A percentile compares a stretch with the other conserved stretches of the same genome.
Conservation (phyloP, 2,329 filamentous ascomycete species). For the Fusarium lateritium region DNA sequence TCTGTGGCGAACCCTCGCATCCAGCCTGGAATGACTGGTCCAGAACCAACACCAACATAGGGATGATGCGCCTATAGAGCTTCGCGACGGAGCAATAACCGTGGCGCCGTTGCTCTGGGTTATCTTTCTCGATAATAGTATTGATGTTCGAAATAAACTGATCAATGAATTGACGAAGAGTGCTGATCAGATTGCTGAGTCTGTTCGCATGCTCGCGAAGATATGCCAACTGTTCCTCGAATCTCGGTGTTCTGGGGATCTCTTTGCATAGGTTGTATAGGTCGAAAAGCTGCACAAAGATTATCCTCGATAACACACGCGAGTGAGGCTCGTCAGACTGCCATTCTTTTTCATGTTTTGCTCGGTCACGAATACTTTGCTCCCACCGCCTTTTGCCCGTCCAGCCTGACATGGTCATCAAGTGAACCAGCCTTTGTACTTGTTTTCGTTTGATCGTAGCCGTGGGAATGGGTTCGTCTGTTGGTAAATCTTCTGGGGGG, state of each 20-base stretch:
- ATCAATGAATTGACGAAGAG: constrained; percentile 24
- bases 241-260: constrained; percentile 27
- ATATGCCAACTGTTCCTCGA: constrained; percentile 36
- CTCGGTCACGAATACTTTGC: constrained; percentile 1
- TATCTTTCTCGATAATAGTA: background rate
- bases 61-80: constrained; percentile 44
- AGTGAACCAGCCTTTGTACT: constrained; percentile 17
- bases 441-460: constrained; percentile 21
- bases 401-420: constrained; percentile 29
- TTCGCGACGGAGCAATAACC: constrained; percentile 17
- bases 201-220: constrained; percentile 7
- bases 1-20: background rate
- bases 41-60: constrained; percentile 46
- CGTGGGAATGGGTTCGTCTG: constrained; percentile 3
- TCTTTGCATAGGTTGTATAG: constrained; percentile 35
- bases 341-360: constrained; percentile 5
- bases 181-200: constrained; percentile 21
- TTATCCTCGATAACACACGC: constrained; percentile 9
- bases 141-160: constrained; percentile 21
- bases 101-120: background rate
- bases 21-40: constrained; percentile 43
- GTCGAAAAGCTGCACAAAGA: constrained; percentile 30
- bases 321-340: background rate
- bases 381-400: constrained; percentile 31
- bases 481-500: constrained; percentile 17